Evolutionary conservation across 2,329 filamentous ascomycete genomes (phyloP), one percentile per base, ranked within the genome.

Genomic region (Alternaria hordeiaustralica): DNA sequence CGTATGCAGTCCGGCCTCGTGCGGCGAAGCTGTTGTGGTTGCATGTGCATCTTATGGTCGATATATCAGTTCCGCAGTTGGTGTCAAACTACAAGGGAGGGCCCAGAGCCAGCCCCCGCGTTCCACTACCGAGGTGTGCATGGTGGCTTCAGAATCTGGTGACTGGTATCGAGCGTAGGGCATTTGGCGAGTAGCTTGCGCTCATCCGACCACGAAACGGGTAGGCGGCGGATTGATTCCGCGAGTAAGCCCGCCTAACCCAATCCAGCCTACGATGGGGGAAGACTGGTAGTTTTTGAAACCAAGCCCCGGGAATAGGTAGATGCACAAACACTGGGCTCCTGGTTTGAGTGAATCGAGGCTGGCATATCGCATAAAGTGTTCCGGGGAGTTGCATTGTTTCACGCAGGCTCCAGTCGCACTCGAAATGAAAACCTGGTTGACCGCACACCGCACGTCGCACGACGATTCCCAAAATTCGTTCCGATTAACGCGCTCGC

Each of bases 191-290:
- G 28, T 62, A 55, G 55, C 41, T 45, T 74, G 73, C 74, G 71
- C 64, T 75, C 72, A 71, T 73, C 74, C 73, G 74, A 73, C 45
- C 64, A 55, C 47, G 58, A 45, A 45, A 68, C 73, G 67, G 70
- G 65, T 60, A 61, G 47, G 57, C 30, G 61, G 63, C 59, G 67
- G 64, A 63, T 20, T 58, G 58, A 41, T 71, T 74, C 70, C 70
- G 70, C 65, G 33, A 26, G 43, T 18, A 56, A 55, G 25, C 62
- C 58, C 18, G 59, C 51, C 56, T 65, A 66, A 44, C 63, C 61
- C 23, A 45, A 67, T 65, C 45, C 11, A 54, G 64, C 55, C 43
- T 49, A 68, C 60, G 58, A 63, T 61, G 8, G 36, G 21, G 26
- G n/a, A 13, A 18, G 50, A 58, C 45, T 33, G 21, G 55, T 28